Evolutionary conservation across 2,329 filamentous ascomycete species (phyloP).

Genomic region (Bipolaris cookei): DNA sequence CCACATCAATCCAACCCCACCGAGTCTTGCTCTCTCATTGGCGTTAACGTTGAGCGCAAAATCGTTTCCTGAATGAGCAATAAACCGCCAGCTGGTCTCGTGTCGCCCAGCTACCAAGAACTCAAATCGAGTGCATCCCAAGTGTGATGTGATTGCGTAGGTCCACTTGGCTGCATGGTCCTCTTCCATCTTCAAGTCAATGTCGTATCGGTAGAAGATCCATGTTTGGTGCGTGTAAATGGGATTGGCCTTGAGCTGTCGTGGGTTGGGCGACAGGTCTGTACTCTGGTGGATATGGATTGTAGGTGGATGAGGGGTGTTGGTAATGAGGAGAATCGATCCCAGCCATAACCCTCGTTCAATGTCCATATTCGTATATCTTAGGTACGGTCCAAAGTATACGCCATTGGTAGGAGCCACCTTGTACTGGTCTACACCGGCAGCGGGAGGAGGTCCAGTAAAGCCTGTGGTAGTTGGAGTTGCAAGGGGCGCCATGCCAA

Average conservation of each 20-base stretch:
- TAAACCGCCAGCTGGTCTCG: constrained; percentile 93
- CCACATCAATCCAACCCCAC: constrained; percentile 96
- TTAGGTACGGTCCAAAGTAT: constrained; percentile 94
- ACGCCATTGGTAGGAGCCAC: constrained; percentile 93
- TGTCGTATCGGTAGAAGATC: constrained; percentile 94
- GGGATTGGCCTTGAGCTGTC: constrained; percentile 79
- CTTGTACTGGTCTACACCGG: constrained; percentile 93
- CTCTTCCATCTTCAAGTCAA: constrained; percentile 90
- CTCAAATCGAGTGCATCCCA: constrained; percentile 97
- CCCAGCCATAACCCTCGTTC: constrained; percentile 90
- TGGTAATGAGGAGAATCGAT: constrained; percentile 91
- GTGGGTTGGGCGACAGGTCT: constrained; percentile 90
- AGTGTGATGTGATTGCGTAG: constrained; percentile 94
- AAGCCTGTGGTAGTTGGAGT: constrained; percentile 83
- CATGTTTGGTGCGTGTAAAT: constrained; percentile 92
- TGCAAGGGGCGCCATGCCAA: constrained; percentile 76
- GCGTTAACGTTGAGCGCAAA: constrained; percentile 88
- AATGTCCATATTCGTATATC: constrained; percentile 97
- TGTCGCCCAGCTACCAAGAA: constrained; percentile 90
- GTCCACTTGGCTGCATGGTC: constrained; percentile 83
- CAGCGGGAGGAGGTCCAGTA: constrained; percentile 82
- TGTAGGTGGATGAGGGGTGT: constrained; percentile 88
- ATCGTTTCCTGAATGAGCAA: constrained; percentile 95
- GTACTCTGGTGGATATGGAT: constrained; percentile 92
- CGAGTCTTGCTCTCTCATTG: constrained; percentile 82